Percentiles rank a stretch among this genome's conserved stretches.
These are phyloP conservation scores for Lactarius pseudohatsudake DNA, from an alignment of 768 basidiomycete species.

Conservation along the genomic window DNA sequence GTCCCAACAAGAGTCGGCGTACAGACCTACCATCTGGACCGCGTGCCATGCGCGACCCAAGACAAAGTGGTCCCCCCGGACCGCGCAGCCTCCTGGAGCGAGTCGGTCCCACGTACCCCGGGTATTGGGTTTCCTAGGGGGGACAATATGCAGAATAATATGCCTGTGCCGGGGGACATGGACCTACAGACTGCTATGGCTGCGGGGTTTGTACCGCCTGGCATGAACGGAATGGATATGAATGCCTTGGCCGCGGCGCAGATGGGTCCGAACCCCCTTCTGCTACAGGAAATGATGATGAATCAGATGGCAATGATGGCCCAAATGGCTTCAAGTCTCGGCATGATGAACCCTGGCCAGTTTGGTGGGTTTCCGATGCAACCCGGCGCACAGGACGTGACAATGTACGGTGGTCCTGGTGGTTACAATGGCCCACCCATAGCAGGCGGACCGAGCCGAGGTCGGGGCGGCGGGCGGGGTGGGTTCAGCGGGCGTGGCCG, in stretches of 20 bases:
- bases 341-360: constrained; percentile 68
- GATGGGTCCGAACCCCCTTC: constrained; percentile 53
- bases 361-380: constrained; percentile 64
- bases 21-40: constrained; percentile 83
- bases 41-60: constrained; percentile 65
- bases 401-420: constrained; percentile 41
- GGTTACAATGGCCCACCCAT: constrained; percentile 38
- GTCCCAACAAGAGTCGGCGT: constrained; percentile 64
- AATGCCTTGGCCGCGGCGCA: constrained; percentile 52
- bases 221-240: constrained; percentile 60
- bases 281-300: constrained; percentile 90
- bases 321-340: constrained; percentile 85
- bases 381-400: constrained; percentile 47
- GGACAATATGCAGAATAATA: constrained; percentile 80
- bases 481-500: constrained; percentile 27
- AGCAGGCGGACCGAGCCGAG: constrained; percentile 47
- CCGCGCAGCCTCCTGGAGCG: constrained; percentile 77
- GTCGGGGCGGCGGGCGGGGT: constrained; percentile 36
- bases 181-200: constrained; percentile 52
- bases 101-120: constrained; percentile 45
- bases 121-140: constrained; percentile 15
- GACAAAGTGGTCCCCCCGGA: constrained; percentile 34
- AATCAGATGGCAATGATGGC: constrained; percentile 92
- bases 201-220: constrained; percentile 33
- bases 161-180: constrained; percentile 50